Evolutionary conservation across 257 asterid genomes (phyloP).

Genomic region (Misopates orontium): DNA sequence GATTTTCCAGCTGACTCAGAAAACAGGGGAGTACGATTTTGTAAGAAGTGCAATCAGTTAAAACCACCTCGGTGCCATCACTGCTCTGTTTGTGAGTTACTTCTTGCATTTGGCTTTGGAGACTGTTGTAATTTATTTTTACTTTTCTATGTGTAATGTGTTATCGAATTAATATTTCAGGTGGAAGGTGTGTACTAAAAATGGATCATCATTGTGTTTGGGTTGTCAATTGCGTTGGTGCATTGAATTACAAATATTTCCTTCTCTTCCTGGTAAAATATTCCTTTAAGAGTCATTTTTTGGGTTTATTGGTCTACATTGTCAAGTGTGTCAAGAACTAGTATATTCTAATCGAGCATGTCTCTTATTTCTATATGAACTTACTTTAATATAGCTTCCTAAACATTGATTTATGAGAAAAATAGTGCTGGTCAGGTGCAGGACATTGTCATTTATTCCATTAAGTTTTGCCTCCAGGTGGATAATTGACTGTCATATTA

Average conservation of each 20-base stretch:
- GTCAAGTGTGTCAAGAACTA: slow-evolving; percentile 3
- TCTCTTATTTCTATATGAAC: background rate
- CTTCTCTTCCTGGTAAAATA: slow-evolving; percentile 91
- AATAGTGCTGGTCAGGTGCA: background rate
- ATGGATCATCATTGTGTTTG: slow-evolving; percentile 99
- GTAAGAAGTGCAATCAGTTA: slow-evolving; percentile 93
- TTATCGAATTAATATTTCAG: slow-evolving; percentile 43
- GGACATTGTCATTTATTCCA: background rate
- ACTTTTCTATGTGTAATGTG: slow-evolving; percentile 18
- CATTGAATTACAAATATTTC: slow-evolving; percentile 91
- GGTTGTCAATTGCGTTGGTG: slow-evolving; percentile 99
- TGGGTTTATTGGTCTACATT: slow-evolving; percentile 4
- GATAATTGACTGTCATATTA: background rate
- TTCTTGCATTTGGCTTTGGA: slow-evolving; percentile 27
- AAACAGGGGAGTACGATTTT: slow-evolving; percentile 61
- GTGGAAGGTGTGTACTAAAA: slow-evolving; percentile 95
- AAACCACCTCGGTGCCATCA: slow-evolving; percentile 99
- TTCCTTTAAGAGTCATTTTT: slow-evolving; percentile 16
- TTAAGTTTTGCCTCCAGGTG: background rate
- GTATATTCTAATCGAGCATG: background rate
- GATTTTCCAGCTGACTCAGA: slow-evolving; percentile 61
- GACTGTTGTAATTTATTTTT: slow-evolving; percentile 16
- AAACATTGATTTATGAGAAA: background rate
- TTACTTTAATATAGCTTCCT: background rate
- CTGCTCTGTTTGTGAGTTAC: slow-evolving; percentile 97